Percentiles rank a stretch among this genome's conserved stretches.
Evolutionary conservation across 495 filamentous ascomycete genomes (phyloP).

Genomic region (Aspergillus kassunensis): DNA sequence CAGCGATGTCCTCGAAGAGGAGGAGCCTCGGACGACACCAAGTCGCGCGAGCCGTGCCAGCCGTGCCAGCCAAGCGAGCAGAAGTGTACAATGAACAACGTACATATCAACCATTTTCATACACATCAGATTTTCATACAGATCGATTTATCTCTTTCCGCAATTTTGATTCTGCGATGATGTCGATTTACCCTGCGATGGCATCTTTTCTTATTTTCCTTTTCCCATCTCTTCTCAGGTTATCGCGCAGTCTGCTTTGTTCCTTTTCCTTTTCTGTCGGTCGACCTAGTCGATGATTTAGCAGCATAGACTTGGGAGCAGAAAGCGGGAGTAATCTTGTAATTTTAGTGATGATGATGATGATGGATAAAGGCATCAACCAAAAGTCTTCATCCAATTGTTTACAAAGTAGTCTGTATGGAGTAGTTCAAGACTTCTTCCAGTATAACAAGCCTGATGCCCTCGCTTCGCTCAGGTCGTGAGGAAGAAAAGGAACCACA

Average conservation of each 20-base stretch:
- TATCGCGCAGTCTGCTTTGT: slow-evolving; percentile 2
- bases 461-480: no score
- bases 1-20: slow-evolving; percentile 86
- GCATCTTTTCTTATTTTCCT: slow-evolving; percentile 1
- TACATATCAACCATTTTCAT: slow-evolving; percentile 1
- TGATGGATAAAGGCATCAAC: slow-evolving; percentile 11
- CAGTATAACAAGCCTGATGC: no score
- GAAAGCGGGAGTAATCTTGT: slow-evolving; percentile 19
- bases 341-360: slow-evolving; percentile 20
- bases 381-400: background rate
- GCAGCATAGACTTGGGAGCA: slow-evolving; percentile 12
- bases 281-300: slow-evolving; percentile 1
- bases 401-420: no score
- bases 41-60: slow-evolving; percentile 46
- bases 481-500: no score
- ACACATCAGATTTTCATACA: slow-evolving; percentile 9
- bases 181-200: background rate
- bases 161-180: background rate
- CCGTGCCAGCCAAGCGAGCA: slow-evolving; percentile 21
- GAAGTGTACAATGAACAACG: slow-evolving; percentile 28
- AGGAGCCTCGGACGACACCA: slow-evolving; percentile 54
- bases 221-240: background rate
- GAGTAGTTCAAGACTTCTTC: no score
- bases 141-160: slow-evolving; percentile 8
- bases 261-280: slow-evolving; percentile 8